Base-by-base conservation (phyloP, 768 basidiomycete species). In the Pilatotrama ljubarskyi region DNA sequence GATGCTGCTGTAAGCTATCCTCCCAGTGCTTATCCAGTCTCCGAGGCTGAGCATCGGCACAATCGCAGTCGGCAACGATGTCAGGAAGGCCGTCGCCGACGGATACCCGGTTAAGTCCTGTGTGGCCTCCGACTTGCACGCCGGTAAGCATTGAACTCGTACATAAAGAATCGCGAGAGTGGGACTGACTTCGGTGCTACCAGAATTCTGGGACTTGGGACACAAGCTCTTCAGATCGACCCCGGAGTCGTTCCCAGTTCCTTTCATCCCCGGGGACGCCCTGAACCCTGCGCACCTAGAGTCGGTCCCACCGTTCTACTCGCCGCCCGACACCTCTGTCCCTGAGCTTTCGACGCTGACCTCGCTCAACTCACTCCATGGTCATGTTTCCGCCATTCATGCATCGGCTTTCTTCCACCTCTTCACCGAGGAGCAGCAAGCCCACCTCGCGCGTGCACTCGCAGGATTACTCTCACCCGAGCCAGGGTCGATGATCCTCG, bases 201-300 rank as follows among this genome's bases (percentile, higher is more conserved):
- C 55, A 87, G 86, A 73, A 10, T 83, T 84, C 61, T 88, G 85
- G 86, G 76, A 82, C 5, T 74, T 80, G 4, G 87, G 87, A 1
- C 85, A 88, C 61, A 74, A 81, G 42, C 74, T 89, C 15, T 90
- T 87, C 73, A 77, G 69, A 50, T 77, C 81, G 3, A 82, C 75
- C 0, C 78, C 80, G 0, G 72, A 78, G 38, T 75, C 78, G 0
- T 87, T 84, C 69, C 82, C 84, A 1, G 82, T 77, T 0, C 69
- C 74, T 0, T 88, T 89, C 66, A 53, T 88, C 15, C 70, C 76
- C 13, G 87, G 86, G 0, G 79, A 89, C 59, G 75, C 71, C 0
- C 80, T 88, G 47, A 77, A 85, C 59, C 70, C 78, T 7, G 58
- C 63, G 2, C 73, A 81, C 51, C 75, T 87, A 20, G 65, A 46